A percentile compares a stretch with the other conserved stretches of the same genome.
phyloP scores from a whole-genome alignment of 1,284 basidiomycete species.

The Apiotrichum porosum region DNA sequence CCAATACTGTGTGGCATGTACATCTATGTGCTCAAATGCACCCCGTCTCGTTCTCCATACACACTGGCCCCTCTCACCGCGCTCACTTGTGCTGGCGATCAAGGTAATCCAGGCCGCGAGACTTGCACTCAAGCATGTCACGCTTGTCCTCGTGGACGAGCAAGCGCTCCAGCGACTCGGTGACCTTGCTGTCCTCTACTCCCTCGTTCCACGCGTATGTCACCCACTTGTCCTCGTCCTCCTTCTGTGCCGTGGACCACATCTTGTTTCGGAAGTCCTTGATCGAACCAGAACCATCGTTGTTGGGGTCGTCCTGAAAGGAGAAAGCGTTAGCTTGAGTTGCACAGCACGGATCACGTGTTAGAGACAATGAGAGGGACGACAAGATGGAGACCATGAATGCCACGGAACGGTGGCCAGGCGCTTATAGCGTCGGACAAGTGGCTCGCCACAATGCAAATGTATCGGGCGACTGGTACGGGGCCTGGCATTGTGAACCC shows the following conservation, averaged over 20 bases:
- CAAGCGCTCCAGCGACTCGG: slow-evolving; percentile 27
- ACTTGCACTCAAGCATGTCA: slow-evolving; percentile 32
- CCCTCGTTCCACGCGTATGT: slow-evolving; percentile 40
- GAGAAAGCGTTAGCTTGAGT: too few relatives aligned
- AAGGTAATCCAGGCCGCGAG: slow-evolving; percentile 40
- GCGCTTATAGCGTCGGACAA: too few relatives aligned
- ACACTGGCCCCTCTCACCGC: background rate
- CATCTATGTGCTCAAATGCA: too few relatives aligned
- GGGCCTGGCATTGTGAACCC: too few relatives aligned
- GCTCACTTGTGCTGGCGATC: slow-evolving; percentile 11
- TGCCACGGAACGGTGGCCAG: too few relatives aligned
- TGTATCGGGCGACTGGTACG: too few relatives aligned
- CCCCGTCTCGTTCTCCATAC: too few relatives aligned
- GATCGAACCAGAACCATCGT: slow-evolving; percentile 44
- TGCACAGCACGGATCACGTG: too few relatives aligned
- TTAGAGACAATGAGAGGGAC: too few relatives aligned
- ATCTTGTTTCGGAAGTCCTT: slow-evolving; percentile 48
- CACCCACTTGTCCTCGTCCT: slow-evolving; percentile 44
- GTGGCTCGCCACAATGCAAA: too few relatives aligned
- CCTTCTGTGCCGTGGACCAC: slow-evolving; percentile 35
- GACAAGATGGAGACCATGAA: too few relatives aligned
- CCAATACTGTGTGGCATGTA: too few relatives aligned
- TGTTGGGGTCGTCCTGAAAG: slow-evolving; percentile 36
- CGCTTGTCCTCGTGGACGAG: slow-evolving; percentile 31
- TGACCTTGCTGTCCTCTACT: slow-evolving; percentile 28